Evolutionary conservation across 2,329 filamentous ascomycete genomes (phyloP).

Genomic region (Tolypocladium sp.): DNA sequence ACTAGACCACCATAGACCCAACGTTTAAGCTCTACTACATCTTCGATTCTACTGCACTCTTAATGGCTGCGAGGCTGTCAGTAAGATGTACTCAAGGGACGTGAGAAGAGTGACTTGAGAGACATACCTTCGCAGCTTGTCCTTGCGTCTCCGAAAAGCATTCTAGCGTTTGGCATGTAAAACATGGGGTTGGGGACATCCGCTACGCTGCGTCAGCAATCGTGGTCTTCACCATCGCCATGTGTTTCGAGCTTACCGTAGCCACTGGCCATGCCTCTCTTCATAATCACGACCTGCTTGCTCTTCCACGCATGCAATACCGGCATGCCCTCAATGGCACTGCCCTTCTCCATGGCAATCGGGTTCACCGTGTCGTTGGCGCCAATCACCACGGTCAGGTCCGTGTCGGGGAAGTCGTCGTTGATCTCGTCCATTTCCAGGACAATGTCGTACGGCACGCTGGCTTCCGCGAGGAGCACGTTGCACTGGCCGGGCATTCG

Average conservation of each 20-base stretch:
- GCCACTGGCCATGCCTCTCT: slow-evolving; percentile 78
- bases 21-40: slow-evolving; percentile 1
- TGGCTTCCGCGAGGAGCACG: slow-evolving; percentile 78
- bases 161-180: slow-evolving; percentile 80
- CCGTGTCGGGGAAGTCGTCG: slow-evolving; percentile 79
- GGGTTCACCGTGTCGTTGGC: slow-evolving; percentile 92
- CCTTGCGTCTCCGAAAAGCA: slow-evolving; percentile 89
- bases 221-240: not conserved
- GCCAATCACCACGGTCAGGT: slow-evolving; percentile 80
- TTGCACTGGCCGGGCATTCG: slow-evolving; percentile 94
- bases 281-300: slow-evolving; percentile 90
- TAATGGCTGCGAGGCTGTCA: slow-evolving; percentile 7
- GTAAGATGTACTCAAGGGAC: not conserved
- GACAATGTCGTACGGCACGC: slow-evolving; percentile 84
- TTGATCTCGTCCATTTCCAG: slow-evolving; percentile 97
- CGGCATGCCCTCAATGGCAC: slow-evolving; percentile 84
- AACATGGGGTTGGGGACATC: slow-evolving; percentile 93
- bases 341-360: slow-evolving; percentile 74
- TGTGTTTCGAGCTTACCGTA: slow-evolving; percentile 51
- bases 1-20: not conserved
- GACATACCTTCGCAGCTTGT: slow-evolving; percentile 66
- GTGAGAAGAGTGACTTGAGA: too few species aligned
- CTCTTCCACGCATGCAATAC: slow-evolving; percentile 91
- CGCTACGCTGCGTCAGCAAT: slow-evolving; percentile 35
- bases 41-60: slow-evolving; percentile 10